Conservation (phyloP, 768 basidiomycete genomes). For the Leccinum variicolor region DNA sequence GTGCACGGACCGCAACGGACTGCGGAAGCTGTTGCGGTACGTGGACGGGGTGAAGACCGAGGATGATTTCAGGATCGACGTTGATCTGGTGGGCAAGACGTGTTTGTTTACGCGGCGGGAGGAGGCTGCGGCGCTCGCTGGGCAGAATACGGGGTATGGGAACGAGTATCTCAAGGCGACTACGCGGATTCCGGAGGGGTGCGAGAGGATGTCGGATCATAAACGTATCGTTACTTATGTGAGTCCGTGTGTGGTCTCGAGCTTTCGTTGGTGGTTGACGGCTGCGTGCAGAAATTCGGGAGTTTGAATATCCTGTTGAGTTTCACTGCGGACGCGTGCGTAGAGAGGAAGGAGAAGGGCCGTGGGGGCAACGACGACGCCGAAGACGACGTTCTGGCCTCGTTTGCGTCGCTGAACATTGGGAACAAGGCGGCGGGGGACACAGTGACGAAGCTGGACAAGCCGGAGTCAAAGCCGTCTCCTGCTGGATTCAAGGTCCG, state of each 20-base stretch:
- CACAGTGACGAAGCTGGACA: not conserved
- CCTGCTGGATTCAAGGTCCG: slow-evolving; percentile 17
- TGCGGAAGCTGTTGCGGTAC: slow-evolving; percentile 65
- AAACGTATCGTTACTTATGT: slow-evolving; percentile 65
- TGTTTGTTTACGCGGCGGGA: slow-evolving; percentile 59
- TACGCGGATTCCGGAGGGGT: slow-evolving; percentile 46
- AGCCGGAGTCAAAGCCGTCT: not conserved
- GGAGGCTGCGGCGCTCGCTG: slow-evolving; percentile 26
- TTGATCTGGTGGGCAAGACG: slow-evolving; percentile 59
- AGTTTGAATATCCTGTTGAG: slow-evolving; percentile 57
- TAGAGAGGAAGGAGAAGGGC: slow-evolving; percentile 9
- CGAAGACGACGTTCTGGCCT: slow-evolving; percentile 26
- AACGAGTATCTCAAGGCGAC: slow-evolving; percentile 59
- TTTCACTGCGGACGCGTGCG: slow-evolving; percentile 50
- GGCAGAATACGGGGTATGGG: slow-evolving; percentile 45
- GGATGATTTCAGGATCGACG: slow-evolving; percentile 63
- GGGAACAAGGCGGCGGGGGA: not conserved
- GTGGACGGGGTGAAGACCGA: slow-evolving; percentile 15
- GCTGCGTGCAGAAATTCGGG: slow-evolving; percentile 45
- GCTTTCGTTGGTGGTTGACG: not conserved
- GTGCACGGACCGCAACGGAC: slow-evolving; percentile 62
- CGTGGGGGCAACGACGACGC: slow-evolving; percentile 7
- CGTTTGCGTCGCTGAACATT: slow-evolving; percentile 25
- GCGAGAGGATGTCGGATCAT: slow-evolving; percentile 52
- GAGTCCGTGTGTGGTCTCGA: slow-evolving; percentile 22